These are phyloP conservation scores for Paracoccidioides lutzii DNA, from an alignment of 2,329 filamentous ascomycete species.

Conservation along the genomic window DNA sequence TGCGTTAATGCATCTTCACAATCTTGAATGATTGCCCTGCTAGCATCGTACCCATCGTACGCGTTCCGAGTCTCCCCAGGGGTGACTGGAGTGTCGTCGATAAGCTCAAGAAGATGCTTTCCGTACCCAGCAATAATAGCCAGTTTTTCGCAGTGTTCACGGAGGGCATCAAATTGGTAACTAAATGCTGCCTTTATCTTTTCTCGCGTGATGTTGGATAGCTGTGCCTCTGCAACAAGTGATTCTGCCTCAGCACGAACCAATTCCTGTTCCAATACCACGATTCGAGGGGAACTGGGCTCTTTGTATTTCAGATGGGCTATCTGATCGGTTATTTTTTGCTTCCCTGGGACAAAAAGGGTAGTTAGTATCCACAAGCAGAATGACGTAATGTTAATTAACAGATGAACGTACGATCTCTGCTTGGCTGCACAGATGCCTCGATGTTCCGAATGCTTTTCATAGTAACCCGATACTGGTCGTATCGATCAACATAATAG, in stretches of 20 bases:
- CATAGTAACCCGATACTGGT: slow-evolving; percentile 97
- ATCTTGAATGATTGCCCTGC: slow-evolving; percentile 97
- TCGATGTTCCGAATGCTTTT: slow-evolving; percentile 99
- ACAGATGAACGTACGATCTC: slow-evolving; percentile 42
- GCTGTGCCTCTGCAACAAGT: slow-evolving; percentile 93
- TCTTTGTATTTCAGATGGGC: slow-evolving; percentile 99
- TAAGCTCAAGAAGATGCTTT: slow-evolving; percentile 92
- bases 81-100: slow-evolving; percentile 93
- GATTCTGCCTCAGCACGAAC: slow-evolving; percentile 97
- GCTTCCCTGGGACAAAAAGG: slow-evolving; percentile 56
- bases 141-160: slow-evolving; percentile 95
- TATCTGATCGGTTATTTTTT: slow-evolving; percentile 98
- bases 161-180: slow-evolving; percentile 95
- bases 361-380: not conserved
- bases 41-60: slow-evolving; percentile 96
- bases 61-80: slow-evolving; percentile 90
- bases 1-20: slow-evolving; percentile 95
- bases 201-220: slow-evolving; percentile 98
- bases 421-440: slow-evolving; percentile 91
- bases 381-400: not conserved
- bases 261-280: slow-evolving; percentile 95
- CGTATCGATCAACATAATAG: slow-evolving; percentile 95
- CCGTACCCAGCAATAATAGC: slow-evolving; percentile 96
- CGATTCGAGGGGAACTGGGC: slow-evolving; percentile 92
- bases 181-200: slow-evolving; percentile 98